phyloP scores from a whole-genome alignment of 371 early-diverging fungal genomes.

The Saksenaea oblongispora region DNA sequence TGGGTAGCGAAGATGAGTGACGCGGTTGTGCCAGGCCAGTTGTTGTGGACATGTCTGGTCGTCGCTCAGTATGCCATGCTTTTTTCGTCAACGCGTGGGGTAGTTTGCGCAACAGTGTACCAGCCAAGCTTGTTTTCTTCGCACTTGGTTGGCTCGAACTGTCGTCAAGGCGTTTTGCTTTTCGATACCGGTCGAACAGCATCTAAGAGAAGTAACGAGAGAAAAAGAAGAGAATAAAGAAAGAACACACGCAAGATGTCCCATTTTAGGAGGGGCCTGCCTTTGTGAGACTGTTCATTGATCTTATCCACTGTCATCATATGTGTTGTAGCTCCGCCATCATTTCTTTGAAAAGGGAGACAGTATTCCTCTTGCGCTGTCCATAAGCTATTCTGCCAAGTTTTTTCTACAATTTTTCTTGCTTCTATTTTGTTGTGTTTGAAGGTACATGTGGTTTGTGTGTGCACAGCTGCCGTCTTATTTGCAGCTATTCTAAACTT shows the following conservation, averaged over 20 bases:
- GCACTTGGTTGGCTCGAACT: constrained; percentile 6
- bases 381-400: not conserved
- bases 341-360: not conserved
- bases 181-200: constrained; percentile 45
- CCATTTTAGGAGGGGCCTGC: constrained; percentile 2
- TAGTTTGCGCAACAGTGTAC: constrained; percentile 35
- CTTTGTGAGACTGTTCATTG: constrained; percentile 6
- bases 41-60: constrained; percentile 4
- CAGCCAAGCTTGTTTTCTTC: constrained; percentile 32
- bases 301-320: constrained; percentile 4
- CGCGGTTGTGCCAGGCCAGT: constrained; percentile 28
- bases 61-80: constrained; percentile 16
- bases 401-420: not conserved
- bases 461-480: not conserved
- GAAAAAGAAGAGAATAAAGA: constrained; percentile 10
- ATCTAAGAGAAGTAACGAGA: constrained; percentile 15
- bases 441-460: not conserved
- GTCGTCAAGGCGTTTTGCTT: constrained; percentile 27
- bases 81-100: constrained; percentile 27
- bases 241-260: not conserved
- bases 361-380: not conserved
- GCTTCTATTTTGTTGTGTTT: not conserved
- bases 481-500: not conserved
- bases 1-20: constrained; percentile 43
- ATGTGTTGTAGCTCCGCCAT: not conserved